These are phyloP conservation scores for Gamsiella multidivaricata DNA, from an alignment of 192 early-diverging fungal species.

Conservation along the genomic window DNA sequence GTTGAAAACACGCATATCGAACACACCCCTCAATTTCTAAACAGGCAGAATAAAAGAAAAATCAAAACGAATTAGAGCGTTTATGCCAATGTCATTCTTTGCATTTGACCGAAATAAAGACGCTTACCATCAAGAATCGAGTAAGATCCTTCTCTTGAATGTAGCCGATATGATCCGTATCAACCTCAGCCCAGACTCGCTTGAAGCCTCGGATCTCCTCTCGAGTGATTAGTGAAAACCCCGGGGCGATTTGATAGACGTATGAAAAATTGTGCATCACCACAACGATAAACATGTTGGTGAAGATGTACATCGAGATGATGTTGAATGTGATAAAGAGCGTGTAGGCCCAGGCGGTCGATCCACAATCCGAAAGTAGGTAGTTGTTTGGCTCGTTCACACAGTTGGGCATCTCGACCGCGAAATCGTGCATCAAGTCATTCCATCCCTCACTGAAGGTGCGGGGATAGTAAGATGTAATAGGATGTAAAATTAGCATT, in stretches of 20 bases:
- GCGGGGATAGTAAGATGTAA: no score
- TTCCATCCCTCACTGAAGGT: conserved; percentile 72
- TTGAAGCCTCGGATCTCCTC: conserved; percentile 72
- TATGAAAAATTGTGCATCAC: conserved; percentile 73
- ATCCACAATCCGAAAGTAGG: conserved; percentile 67
- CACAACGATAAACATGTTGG: conserved; percentile 69
- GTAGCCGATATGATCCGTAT: conserved; percentile 60
- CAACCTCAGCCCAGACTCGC: conserved; percentile 61
- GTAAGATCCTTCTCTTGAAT: conserved; percentile 60
- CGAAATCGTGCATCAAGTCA: conserved; percentile 69
- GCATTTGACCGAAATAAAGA: not conserved
- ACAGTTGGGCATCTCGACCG: conserved; percentile 65
- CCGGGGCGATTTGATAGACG: conserved; percentile 68
- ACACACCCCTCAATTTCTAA: conserved; percentile 64
- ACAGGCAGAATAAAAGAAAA: not conserved
- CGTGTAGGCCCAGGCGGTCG: conserved; percentile 61
- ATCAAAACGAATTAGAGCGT: not conserved
- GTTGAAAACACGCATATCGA: conserved; percentile 61
- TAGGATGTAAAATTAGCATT: not conserved
- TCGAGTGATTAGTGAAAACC: conserved; percentile 66
- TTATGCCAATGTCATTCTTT: not conserved
- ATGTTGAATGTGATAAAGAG: conserved; percentile 70
- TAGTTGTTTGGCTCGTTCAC: conserved; percentile 55
- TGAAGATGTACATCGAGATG: conserved; percentile 77
- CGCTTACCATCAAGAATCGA: conserved; percentile 62